Conservation (phyloP, 164 flowering plant genomes). For the Vitis vinifera region ASM3070453v1 NC_081821.1:2595501-2596000, state of each 20-base stretch:
- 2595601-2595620: background rate
- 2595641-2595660: slow-evolving; percentile 3
- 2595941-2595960: slow-evolving; percentile 3
- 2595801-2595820: slow-evolving; percentile 30
- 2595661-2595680: slow-evolving; percentile 5
- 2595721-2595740: slow-evolving; percentile 2
- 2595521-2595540: too few species aligned
- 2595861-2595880: slow-evolving; percentile 18
- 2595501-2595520: too few species aligned
- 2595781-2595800: slow-evolving; percentile 29
- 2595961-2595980: slow-evolving; percentile 40
- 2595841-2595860: slow-evolving; percentile 17
- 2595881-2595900: background rate
- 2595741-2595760: slow-evolving; percentile 7
- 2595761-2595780: slow-evolving; percentile 10
- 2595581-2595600: too few species aligned
- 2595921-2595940: slow-evolving; percentile 27
- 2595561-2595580: too few species aligned
- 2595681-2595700: slow-evolving; percentile 12
- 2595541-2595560: too few species aligned
- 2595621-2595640: background rate
- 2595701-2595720: slow-evolving; percentile 29
- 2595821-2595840: slow-evolving; percentile 18
- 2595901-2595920: slow-evolving; percentile 21
- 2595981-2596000: slow-evolving; percentile 38